phyloP scores from a whole-genome alignment of 2,329 filamentous ascomycete genomes.

The Dothiorella sarmentorum region DNA sequence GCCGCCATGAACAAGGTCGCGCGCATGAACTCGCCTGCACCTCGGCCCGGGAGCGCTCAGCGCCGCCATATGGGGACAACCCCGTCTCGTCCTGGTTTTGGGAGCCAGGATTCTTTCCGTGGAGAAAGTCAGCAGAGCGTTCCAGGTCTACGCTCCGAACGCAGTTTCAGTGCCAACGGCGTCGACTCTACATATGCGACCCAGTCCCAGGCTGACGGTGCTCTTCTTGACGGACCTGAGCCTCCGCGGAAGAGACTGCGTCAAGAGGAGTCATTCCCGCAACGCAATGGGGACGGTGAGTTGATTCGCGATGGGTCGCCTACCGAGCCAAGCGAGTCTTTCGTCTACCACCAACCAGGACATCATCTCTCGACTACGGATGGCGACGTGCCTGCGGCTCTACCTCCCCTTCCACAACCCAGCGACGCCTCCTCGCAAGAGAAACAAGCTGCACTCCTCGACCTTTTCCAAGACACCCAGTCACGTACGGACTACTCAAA shows the following conservation, averaged over 20 bases:
- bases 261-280: slow-evolving; percentile 40
- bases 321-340: slow-evolving; percentile 77
- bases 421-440: slow-evolving; percentile 65
- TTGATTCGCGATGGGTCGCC: slow-evolving; percentile 63
- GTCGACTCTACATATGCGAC: slow-evolving; percentile 67
- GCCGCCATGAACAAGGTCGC: slow-evolving; percentile 92
- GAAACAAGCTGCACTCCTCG: slow-evolving; percentile 80
- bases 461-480: slow-evolving; percentile 52
- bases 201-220: slow-evolving; percentile 29
- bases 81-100: slow-evolving; percentile 64
- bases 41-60: slow-evolving; percentile 59
- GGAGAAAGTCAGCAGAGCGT: slow-evolving; percentile 78
- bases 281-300: slow-evolving; percentile 53
- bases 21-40: slow-evolving; percentile 81
- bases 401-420: slow-evolving; percentile 62
- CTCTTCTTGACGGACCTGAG: slow-evolving; percentile 55
- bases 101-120: slow-evolving; percentile 62
- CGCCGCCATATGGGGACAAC: slow-evolving; percentile 68
- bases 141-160: slow-evolving; percentile 68
- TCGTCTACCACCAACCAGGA: slow-evolving; percentile 57
- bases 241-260: slow-evolving; percentile 77
- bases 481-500: slow-evolving; percentile 66
- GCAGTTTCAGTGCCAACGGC: slow-evolving; percentile 60
- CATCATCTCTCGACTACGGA: slow-evolving; percentile 45
- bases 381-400: slow-evolving; percentile 56